Base-by-base conservation (phyloP, 495 filamentous ascomycete genomes). In the Jackrogersella multiformis region DNA sequence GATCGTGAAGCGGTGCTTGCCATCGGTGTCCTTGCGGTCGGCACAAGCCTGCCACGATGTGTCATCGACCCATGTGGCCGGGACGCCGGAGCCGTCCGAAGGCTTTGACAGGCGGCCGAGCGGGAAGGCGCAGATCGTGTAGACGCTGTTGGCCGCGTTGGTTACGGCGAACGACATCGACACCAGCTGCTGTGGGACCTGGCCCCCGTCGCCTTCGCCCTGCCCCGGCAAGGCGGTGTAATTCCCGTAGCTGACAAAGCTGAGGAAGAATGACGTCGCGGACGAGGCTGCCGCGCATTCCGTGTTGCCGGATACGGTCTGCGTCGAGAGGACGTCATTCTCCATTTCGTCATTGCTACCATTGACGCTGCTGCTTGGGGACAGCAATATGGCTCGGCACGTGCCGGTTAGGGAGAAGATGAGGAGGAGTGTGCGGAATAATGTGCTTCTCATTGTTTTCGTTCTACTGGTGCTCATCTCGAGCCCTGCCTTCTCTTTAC, bases 231-330 rank as follows among this genome's bases (percentile, higher is more conserved):
- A 18, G 28, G 59, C 58, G 1, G 68, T 71, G 42, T 68, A 68
- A 60, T 71, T 68, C n/a, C 69, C 69, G 60, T 68, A 68, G 64
- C 64, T 68, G 55, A 71, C 15, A 44, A 69, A 71, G 41, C 54
- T 68, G 10, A 71, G 56, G 6, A 5, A 3, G 38, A 69, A 65
- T 0, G 56, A 35, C 0, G 65, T 51, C 1, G 21, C n/a, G 5
- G n/a, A 0, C 2, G 66, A 69, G 15, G 51, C 24, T 1, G 60
- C 16, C 1, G 66, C 66, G 66, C 60, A 64, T 10, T 69, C 61
- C 9, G 39, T 18, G 66, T 49, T 60, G 55, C 60, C 49, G 4
- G 55, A 34, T 15, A 23, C 13, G 55, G 48, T 2, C 21, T 68
- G 53, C 0, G 51, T 46, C 24, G 57, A 13, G 10, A 32, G 57